Conservation (phyloP, 495 filamentous ascomycete genomes). For the Annulohypoxylon bovei region DNA sequence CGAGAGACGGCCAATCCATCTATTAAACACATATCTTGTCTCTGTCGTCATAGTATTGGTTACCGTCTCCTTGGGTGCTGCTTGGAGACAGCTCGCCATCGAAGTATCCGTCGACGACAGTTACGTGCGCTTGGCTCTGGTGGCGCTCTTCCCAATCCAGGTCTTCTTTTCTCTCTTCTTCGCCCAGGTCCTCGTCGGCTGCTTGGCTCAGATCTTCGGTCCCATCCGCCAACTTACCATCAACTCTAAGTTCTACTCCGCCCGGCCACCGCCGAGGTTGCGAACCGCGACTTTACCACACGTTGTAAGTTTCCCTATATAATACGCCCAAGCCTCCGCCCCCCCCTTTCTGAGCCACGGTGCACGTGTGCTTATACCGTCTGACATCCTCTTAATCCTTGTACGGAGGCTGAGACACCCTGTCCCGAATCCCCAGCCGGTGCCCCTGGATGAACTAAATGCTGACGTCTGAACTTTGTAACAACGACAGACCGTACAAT, state of each 20-base stretch:
- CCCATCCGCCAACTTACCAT: constrained; percentile 74
- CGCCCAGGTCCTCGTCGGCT: constrained; percentile 77
- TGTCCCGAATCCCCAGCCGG: neutral
- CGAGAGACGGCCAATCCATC: constrained; percentile 70
- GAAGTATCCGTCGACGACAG: constrained; percentile 71
- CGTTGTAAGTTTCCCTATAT: constrained; percentile 47
- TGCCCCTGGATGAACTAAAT: constrained; percentile 7
- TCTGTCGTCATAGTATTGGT: constrained; percentile 70
- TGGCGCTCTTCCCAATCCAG: constrained; percentile 72
- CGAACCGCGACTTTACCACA: constrained; percentile 66
- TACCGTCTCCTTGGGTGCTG: constrained; percentile 70
- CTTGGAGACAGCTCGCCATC: constrained; percentile 71
- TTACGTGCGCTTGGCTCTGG: constrained; percentile 68
- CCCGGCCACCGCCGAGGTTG: constrained; percentile 67
- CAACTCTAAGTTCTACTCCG: constrained; percentile 84
- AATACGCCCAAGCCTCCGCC: neutral
- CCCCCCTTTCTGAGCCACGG: neutral
- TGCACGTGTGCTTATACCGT: neutral
- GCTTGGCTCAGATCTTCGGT: constrained; percentile 77
- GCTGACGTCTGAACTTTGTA: constrained; percentile 7
- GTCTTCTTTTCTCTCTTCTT: constrained; percentile 85
- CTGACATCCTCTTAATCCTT: neutral
- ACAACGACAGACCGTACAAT: constrained; percentile 65
- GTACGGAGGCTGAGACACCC: constrained; percentile 13
- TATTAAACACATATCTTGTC: constrained; percentile 74